Conservation (phyloP, 192 early-diverging fungal species). For the Mortierella claussenii region DNA sequence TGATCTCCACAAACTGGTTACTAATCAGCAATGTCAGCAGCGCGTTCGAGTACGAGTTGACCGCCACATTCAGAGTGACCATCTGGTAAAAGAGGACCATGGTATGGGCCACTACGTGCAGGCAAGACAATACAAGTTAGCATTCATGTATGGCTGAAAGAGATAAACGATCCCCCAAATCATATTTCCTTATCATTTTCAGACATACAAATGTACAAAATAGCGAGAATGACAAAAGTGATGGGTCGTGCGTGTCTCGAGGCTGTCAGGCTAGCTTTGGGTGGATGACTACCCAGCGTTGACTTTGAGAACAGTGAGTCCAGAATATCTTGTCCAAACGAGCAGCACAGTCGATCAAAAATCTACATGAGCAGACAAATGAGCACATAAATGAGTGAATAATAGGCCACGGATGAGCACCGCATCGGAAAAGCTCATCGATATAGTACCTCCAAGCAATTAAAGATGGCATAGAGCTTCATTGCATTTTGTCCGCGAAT, state of each 20-base stretch:
- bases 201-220: slow-evolving; percentile 81
- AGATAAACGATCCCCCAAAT: too few relatives aligned
- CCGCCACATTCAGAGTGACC: slow-evolving; percentile 95
- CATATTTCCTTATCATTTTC: too few relatives aligned
- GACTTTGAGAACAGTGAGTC: slow-evolving; percentile 93
- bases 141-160: too few relatives aligned
- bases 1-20: slow-evolving; percentile 99
- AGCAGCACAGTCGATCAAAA: slow-evolving; percentile 91
- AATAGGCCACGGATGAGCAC: neutral
- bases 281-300: slow-evolving; percentile 58
- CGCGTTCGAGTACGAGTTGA: slow-evolving; percentile 96
- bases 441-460: slow-evolving; percentile 82
- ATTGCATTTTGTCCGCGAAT: slow-evolving; percentile 96
- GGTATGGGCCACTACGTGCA: slow-evolving; percentile 84
- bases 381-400: neutral
- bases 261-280: slow-evolving; percentile 31
- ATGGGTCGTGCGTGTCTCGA: slow-evolving; percentile 59
- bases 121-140: too few relatives aligned
- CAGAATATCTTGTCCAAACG: slow-evolving; percentile 94
- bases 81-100: slow-evolving; percentile 95
- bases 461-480: slow-evolving; percentile 98
- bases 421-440: neutral
- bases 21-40: slow-evolving; percentile 92
- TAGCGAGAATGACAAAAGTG: slow-evolving; percentile 79
- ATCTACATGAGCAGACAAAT: too few relatives aligned